Base-by-base conservation (phyloP, 2,329 filamentous ascomycete species). In the Fusarium bactridioides region DNA sequence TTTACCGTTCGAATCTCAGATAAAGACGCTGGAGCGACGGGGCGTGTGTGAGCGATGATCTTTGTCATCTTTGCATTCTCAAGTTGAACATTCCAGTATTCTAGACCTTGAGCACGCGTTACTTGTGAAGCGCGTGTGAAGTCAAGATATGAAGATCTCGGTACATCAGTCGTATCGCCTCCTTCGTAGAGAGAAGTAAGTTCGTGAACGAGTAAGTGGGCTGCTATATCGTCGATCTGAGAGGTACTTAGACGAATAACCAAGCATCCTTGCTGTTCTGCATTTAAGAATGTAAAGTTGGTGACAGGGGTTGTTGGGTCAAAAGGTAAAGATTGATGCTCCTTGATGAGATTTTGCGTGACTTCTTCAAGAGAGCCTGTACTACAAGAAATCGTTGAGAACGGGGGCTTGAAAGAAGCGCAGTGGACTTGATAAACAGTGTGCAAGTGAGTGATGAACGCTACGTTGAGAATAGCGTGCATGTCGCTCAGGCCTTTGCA, bases 381-480 rank as follows among this genome's bases (percentile, higher is more conserved):
- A 3, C 83, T 79, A 50, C 83, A 86, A 19, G 82, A 77, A n/a
- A 82, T 78, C 7, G 81, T 81, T 63, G 82, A 78, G 68, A 88
- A 88, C 4, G 85, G 81, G 3, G 85, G 81, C 5, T 76, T 79
- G 71, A 82, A 83, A 5, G 82, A 80, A 53, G 82, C 82, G 40
- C 87, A 76, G 38, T 85, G 82, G 0, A 85, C 84, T 74, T 88
- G 86, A 71, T 85, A 87, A 0, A 88, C 79, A 5, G 80, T 81
- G 11, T 85, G 82, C 16, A 83, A 81, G 51, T 87, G 82, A 0
- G 82, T 78, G 5, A 86, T 81, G 61, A 90, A 90, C 0, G 85
- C 84, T 0, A 89, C 89, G 27, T 88, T 85, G 12, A 91, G 81
- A 33, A 88, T 86, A 0, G 86, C 84, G 45, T 88, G 86, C 40